phyloP scores from a whole-genome alignment of 2,329 filamentous ascomycete genomes.

The Cladosporium sp. region DNA sequence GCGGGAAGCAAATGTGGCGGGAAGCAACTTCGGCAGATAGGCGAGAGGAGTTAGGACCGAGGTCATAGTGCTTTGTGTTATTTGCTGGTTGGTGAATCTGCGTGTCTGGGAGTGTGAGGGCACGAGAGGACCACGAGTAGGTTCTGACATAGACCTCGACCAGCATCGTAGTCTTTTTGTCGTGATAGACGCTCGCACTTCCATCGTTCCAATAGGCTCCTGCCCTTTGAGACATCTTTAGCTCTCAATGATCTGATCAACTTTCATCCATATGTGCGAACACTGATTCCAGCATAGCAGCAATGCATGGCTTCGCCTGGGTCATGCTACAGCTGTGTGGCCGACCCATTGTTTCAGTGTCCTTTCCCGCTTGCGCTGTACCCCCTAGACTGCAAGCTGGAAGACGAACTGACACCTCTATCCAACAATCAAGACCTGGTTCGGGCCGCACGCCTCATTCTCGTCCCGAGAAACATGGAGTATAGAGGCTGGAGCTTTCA shows the following conservation, averaged over 20 bases:
- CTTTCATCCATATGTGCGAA: too few relatives aligned
- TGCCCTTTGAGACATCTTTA: not conserved
- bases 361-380: too few relatives aligned
- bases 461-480: not conserved
- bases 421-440: not conserved
- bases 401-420: not conserved
- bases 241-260: not conserved
- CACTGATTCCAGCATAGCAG: too few relatives aligned
- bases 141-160: not conserved
- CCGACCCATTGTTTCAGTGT: not conserved
- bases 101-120: not conserved
- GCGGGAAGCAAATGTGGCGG: not conserved
- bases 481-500: too few relatives aligned
- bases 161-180: not conserved
- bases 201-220: not conserved
- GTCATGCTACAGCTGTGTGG: not conserved
- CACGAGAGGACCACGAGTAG: not conserved
- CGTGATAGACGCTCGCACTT: not conserved
- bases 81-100: not conserved
- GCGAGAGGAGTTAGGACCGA: slow-evolving; percentile 9
- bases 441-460: not conserved
- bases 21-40: slow-evolving; percentile 11
- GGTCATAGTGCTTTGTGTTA: not conserved
- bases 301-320: not conserved
- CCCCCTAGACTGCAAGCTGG: too few relatives aligned